Base-by-base conservation (phyloP, 1,284 basidiomycete species). In the Ustilago crameri region DNA sequence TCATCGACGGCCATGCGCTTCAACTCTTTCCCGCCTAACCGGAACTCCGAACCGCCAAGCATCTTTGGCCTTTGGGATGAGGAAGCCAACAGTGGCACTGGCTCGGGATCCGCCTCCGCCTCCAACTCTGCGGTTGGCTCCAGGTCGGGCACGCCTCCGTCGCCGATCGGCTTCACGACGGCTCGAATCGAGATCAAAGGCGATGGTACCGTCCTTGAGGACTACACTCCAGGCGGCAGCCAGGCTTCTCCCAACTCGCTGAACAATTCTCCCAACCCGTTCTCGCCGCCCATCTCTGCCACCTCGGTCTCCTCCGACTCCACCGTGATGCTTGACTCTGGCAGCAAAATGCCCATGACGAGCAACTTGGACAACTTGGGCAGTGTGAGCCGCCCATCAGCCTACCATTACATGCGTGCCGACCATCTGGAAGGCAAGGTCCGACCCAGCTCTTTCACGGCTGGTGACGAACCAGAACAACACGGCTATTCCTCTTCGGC, bases 281-380 rank as follows among this genome's bases (percentile, higher is more conserved):
- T 79, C 44, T 78, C 75, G 46, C 78, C 78, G 5, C 49, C 70
- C 5, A 51, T 66, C 12, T 76, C 74, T 5, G 51, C 64, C 30
- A 74, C 69, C 5, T 80, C 78, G 24, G 44, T 71, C 18, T 76
- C 78, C 30, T 75, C 73, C 10, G 76, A 76, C 40, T 69, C 67
- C n/a, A 78, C 78, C 0, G 66, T 62, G 23, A 58, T 72, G 61
- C 24, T 57, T 22, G 52, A 63, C 30, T 24, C 46, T 7, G 38
- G 22, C 34, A 50, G 43, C 49, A 67, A 67, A 18, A 35, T 47
- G 5, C n/a, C 23, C 14, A 50, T 73, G 56, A 15, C 56, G 8
- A 51, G 32, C 43, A 68, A 54, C 46, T 30, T 73, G 30, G 70
- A 73, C 27, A 56, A 51, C 18, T 22, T 71, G 18, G 47, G 45